Percentiles rank a stretch among this genome's conserved stretches.
These are phyloP conservation scores for Helianthus annuus DNA, from an alignment of 129 eudicot species.

Conservation along the genomic window HanXRQr2.0-SUNRISE NC_035447.2:114625733-114626232, in stretches of 20 bases:
- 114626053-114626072: neutral
- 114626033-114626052: conserved; percentile 7
- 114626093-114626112: conserved; percentile 3
- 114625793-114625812: conserved; percentile 61
- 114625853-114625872: neutral
- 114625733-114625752: neutral
- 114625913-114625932: neutral
- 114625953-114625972: conserved; percentile 63
- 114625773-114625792: conserved; percentile 15
- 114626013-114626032: conserved; percentile 13
- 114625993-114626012: conserved; percentile 40
- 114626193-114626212: neutral
- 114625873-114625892: neutral
- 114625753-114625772: conserved; percentile 52
- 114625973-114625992: conserved; percentile 69
- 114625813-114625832: conserved; percentile 85
- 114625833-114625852: conserved; percentile 42
- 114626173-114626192: neutral
- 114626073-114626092: neutral
- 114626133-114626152: neutral
- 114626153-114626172: neutral
- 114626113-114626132: neutral
- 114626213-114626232: neutral
- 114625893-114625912: neutral
- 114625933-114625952: conserved; percentile 48